Percentiles rank a stretch among this genome's conserved stretches.
These are phyloP conservation scores for Colletotrichum lupini DNA, from an alignment of 2,329 filamentous ascomycete genomes.

Conservation along the genomic window DNA sequence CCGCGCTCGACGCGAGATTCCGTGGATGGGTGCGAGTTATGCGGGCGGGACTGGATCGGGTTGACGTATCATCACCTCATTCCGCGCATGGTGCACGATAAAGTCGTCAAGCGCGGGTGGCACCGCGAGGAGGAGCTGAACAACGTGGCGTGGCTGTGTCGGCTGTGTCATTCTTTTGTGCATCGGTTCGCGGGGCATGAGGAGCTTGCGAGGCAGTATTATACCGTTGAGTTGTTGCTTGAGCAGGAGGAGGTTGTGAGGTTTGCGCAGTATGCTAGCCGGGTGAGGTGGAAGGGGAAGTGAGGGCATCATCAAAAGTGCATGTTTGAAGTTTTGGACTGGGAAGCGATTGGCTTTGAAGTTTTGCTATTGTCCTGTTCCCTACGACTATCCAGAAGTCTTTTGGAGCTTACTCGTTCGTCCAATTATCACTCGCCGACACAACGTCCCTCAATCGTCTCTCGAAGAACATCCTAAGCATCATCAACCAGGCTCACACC, in stretches of 20 bases:
- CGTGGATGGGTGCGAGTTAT: constrained; percentile 77
- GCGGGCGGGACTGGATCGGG: constrained; percentile 77
- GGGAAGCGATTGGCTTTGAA: background rate
- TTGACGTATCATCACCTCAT: constrained; percentile 89
- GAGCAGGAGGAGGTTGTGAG: constrained; percentile 76
- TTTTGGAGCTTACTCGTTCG: background rate
- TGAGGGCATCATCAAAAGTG: constrained; percentile 8
- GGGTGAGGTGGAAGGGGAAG: constrained; percentile 77
- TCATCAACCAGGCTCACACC: background rate
- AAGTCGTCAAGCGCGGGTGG: constrained; percentile 82
- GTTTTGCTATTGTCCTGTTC: background rate
- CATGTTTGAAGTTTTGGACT: background rate
- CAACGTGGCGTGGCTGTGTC: constrained; percentile 87
- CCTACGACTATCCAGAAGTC: background rate
- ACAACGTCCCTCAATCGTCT: background rate
- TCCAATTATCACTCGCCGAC: background rate
- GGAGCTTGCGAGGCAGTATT: constrained; percentile 78
- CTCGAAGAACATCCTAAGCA: background rate
- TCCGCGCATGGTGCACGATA: constrained; percentile 80
- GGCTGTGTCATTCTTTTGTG: constrained; percentile 86
- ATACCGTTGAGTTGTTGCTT: constrained; percentile 77
- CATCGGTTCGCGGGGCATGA: constrained; percentile 81
- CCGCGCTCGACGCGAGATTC: constrained; percentile 66
- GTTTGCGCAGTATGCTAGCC: constrained; percentile 79
- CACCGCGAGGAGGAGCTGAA: constrained; percentile 79